Conservation (phyloP, 73 alveolate species). For the Paramecium octaurelia region DNA sequence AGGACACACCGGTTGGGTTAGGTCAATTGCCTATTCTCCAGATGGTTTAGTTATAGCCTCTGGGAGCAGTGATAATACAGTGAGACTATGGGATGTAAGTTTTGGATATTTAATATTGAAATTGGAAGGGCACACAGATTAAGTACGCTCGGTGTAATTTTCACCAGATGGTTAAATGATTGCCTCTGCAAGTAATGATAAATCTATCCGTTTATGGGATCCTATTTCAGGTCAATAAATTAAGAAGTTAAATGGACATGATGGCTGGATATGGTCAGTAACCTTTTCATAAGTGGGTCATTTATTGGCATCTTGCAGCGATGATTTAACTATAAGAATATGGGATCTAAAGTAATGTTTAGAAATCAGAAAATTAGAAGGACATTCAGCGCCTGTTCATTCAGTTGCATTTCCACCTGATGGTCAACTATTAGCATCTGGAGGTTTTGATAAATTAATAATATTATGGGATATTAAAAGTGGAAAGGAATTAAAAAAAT, state of each 20-base stretch:
- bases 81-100: constrained; percentile 38
- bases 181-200: constrained; percentile 16
- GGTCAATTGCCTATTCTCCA: background rate
- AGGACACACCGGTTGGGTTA: background rate
- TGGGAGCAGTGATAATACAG: background rate
- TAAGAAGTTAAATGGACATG: background rate
- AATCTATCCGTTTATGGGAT: background rate
- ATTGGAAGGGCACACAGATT: background rate
- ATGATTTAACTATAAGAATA: background rate
- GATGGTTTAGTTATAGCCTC: background rate
- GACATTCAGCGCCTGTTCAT: background rate
- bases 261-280: background rate
- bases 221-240: background rate
- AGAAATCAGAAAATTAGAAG: background rate
- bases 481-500: background rate
- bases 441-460: background rate
- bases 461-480: constrained; percentile 42
- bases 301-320: background rate
- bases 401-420: background rate
- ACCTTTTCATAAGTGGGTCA: background rate
- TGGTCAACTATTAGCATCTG: background rate
- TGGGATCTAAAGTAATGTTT: background rate
- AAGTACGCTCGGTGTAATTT: background rate
- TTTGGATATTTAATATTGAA: background rate
- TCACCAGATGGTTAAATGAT: constrained; percentile 25